phyloP scores from a whole-genome alignment of 2,329 filamentous ascomycete species.

The Polychaeton citri region DNA sequence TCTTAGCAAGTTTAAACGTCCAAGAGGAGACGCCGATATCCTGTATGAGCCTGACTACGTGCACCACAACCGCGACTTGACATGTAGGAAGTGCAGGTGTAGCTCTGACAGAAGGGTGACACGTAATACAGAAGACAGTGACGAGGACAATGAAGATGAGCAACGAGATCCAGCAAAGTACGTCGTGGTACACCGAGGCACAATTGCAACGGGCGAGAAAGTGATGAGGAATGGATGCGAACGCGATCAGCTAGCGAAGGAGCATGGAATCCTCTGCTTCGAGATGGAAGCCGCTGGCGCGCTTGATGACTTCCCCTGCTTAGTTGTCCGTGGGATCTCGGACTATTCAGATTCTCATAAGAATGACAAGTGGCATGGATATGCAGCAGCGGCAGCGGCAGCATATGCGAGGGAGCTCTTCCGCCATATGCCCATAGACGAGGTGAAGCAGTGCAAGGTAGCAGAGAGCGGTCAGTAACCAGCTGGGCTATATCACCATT shows the following conservation, averaged over 20 bases:
- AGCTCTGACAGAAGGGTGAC: background rate
- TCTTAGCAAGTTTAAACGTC: background rate
- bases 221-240: slow-evolving; percentile 24
- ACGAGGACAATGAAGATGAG: background rate
- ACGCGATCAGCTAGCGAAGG: slow-evolving; percentile 12
- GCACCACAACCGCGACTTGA: background rate
- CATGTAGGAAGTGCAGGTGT: background rate
- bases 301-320: slow-evolving; percentile 10
- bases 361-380: slow-evolving; percentile 12
- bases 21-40: background rate
- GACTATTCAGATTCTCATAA: slow-evolving; percentile 13
- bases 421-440: too few species aligned
- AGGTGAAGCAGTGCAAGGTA: too few species aligned
- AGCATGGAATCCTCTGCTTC: slow-evolving; percentile 6
- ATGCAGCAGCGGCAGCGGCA: slow-evolving; percentile 11
- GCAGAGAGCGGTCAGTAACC: too few species aligned
- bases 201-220: slow-evolving; percentile 26
- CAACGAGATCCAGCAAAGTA: background rate
- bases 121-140: background rate
- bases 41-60: background rate
- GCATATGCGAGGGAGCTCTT: slow-evolving; percentile 11
- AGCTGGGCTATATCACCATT: too few species aligned
- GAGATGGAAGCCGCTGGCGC: slow-evolving; percentile 14
- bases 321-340: slow-evolving; percentile 12
- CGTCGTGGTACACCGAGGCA: slow-evolving; percentile 22